Evolutionary conservation across 2,329 filamentous ascomycete species (phyloP), one percentile per base, ranked within the genome.

Genomic region (Colletotrichum kahawae): DNA sequence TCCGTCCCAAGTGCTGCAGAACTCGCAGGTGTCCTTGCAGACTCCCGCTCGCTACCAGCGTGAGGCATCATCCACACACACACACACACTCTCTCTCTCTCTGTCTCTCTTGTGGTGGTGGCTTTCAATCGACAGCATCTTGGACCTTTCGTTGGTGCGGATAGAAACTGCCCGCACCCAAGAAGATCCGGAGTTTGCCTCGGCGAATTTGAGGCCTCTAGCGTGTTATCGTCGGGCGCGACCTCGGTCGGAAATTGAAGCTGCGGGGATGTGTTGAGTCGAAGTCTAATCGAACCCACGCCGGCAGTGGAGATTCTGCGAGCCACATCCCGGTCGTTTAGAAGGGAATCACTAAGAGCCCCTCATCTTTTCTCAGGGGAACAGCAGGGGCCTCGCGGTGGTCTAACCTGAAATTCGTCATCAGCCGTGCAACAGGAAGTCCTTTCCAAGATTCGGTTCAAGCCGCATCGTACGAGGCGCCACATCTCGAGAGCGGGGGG

Each of bases 401-500:
- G 63, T 75, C 56, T 71, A 63, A 63, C 72, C 72, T 27, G 31
- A 63, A 59, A 63, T 29, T 62, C 43, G 63, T 51, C 62, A 56
- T 48, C 18, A 34, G 33, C 62, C 62, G 63, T 16, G 56, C 16
- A 60, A 38, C 29, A 18, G 2, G 3, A 27, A 63, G 43, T 8
- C 43, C 18, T 33, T 65, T 57, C 27, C 38, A 70, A 36, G 10
- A 43, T 63, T 67, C 62, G 51, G 18, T 34, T 48, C 27, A 33
- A 57, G 48, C 54, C 34, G 56, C 29, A 48, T 75, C 72, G 72
- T 75, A 75, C 72, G 69, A 75, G 72, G 56, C 31, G 48, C 69
- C 38, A 62, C 34, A 54, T 21, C 67, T 27, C 43, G 31, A 59
- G 67, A 38, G 48, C 31, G 27, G 21, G 51, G 64, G n/a, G 7